Percentiles rank a stretch among this genome's conserved stretches.
These are phyloP conservation scores for Camellia granthamiana DNA, from an alignment of 148 eudicot genomes.

Conservation along the genomic window DNA sequence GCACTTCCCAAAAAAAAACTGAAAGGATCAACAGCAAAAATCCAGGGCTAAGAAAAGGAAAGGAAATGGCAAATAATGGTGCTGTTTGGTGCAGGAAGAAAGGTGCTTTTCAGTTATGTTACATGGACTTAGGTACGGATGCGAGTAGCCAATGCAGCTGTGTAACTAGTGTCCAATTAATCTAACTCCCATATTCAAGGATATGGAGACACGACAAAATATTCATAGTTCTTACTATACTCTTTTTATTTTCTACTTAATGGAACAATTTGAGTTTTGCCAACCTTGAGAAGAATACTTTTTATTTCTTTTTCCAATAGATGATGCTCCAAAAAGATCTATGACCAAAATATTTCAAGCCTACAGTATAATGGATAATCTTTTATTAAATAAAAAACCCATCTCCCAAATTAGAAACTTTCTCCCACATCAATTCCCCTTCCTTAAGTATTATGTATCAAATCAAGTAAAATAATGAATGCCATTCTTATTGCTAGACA, in stretches of 20 bases:
- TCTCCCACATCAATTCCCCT: background rate
- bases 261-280: background rate
- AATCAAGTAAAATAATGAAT: background rate
- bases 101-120: no score
- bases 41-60: no score
- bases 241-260: background rate
- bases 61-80: no score
- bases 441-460: background rate
- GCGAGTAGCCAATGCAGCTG: no score
- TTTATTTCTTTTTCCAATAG: background rate
- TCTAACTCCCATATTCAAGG: no score
- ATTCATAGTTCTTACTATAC: no score
- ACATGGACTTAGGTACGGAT: no score
- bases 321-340: background rate
- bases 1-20: no score
- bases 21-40: no score
- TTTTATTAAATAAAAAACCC: background rate
- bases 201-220: no score
- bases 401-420: background rate
- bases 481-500: background rate
- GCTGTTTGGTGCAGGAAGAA: no score
- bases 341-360: background rate
- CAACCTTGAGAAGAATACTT: background rate
- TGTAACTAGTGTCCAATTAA: no score
- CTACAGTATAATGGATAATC: background rate